Evolutionary conservation across 306 rosid species (phyloP).

Genomic region (Quercus agrifolia): DNA sequence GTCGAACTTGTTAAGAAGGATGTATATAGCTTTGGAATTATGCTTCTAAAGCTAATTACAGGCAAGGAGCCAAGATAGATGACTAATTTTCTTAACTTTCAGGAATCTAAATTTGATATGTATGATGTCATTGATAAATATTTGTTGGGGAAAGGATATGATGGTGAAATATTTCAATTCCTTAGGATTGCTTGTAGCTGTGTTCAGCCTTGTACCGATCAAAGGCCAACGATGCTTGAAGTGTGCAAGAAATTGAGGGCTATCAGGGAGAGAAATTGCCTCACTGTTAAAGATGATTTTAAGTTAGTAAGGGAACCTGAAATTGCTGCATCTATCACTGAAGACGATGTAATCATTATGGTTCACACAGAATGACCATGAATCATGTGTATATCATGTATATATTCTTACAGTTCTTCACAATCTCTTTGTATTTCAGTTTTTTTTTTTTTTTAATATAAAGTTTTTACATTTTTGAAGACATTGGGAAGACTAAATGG

Average conservation of each 20-base stretch:
- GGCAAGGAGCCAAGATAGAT: conserved; percentile 7
- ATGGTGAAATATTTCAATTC: conserved; percentile 17
- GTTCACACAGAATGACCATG: no score
- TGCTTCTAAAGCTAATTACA: conserved; percentile 33
- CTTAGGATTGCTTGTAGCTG: conserved; percentile 30
- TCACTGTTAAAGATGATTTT: no score
- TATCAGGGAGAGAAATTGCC: background rate
- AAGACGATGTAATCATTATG: no score
- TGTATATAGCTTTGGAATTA: conserved; percentile 36
- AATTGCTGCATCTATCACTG: no score
- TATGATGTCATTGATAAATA: conserved; percentile 16
- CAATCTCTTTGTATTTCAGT: no score
- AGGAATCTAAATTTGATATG: background rate
- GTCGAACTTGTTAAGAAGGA: conserved; percentile 26
- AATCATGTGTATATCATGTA: no score
- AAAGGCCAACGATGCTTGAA: conserved; percentile 39
- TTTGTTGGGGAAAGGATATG: conserved; percentile 22
- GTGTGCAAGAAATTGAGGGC: conserved; percentile 21
- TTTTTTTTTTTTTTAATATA: no score
- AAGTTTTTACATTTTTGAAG: no score
- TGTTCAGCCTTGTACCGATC: conserved; percentile 16
- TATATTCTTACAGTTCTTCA: no score
- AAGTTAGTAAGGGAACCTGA: no score
- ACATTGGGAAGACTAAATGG: no score
- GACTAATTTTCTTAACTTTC: background rate